Conservation (phyloP, 192 early-diverging fungal genomes). For the Glomus cerebriforme region DNA sequence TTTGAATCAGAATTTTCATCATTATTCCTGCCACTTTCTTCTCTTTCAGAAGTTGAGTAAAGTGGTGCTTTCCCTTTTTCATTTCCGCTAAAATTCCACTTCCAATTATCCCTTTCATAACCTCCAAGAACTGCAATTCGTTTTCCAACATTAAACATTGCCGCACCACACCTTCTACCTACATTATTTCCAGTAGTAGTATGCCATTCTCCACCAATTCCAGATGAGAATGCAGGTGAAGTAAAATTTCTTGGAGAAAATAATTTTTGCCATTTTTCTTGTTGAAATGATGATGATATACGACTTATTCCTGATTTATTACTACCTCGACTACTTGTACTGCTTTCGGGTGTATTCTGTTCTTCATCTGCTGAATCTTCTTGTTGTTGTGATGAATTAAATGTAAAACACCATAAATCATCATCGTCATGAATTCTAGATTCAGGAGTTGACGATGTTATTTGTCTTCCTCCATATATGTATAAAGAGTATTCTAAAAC, state of each 20-base stretch:
- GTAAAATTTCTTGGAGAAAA: constrained; percentile 1
- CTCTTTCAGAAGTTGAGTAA: too few relatives aligned
- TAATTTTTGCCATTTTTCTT: constrained; percentile 13
- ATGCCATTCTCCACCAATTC: not conserved
- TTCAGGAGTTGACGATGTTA: not conserved
- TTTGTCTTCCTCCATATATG: constrained; percentile 3
- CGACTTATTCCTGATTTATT: not conserved
- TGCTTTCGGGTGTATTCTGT: not conserved
- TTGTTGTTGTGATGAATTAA: not conserved
- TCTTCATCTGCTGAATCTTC: not conserved
- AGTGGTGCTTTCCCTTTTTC: too few relatives aligned
- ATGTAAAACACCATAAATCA: constrained; percentile 10
- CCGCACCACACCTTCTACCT: constrained; percentile 15
- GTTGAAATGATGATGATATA: constrained; percentile 3
- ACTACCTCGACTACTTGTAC: not conserved
- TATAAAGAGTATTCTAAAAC: not conserved
- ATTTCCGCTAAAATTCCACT: not conserved
- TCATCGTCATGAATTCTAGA: constrained; percentile 17
- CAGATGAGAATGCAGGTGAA: not conserved
- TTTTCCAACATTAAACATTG: constrained; percentile 10
- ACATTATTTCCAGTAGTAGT: constrained; percentile 6
- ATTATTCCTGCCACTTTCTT: not conserved
- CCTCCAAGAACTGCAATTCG: constrained; percentile 11
- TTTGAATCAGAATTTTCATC: not conserved
- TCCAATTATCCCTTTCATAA: constrained; percentile 17